Percentiles rank a stretch among this genome's conserved stretches.
These are phyloP conservation scores for Blastobotrys proliferans DNA, from an alignment of 1,139 yeast genomes.

Conservation along the genomic window DNA sequence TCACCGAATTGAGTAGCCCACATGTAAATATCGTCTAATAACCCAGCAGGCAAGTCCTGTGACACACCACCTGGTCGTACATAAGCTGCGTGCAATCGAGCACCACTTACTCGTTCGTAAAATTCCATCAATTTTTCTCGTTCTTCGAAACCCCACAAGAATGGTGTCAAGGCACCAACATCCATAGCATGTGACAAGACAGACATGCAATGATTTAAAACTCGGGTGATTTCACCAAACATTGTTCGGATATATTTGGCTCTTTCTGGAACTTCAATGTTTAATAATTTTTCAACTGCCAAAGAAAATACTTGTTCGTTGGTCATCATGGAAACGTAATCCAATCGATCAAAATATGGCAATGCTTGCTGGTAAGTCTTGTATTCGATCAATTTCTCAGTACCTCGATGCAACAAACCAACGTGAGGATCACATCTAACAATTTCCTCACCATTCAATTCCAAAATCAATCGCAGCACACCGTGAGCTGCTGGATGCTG, in stretches of 20 bases:
- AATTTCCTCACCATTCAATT: constrained; percentile 84
- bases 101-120: constrained; percentile 88
- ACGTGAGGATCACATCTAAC: constrained; percentile 79
- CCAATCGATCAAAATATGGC: constrained; percentile 85
- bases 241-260: constrained; percentile 81
- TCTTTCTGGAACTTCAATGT: constrained; percentile 80
- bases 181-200: constrained; percentile 89
- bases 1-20: constrained; percentile 97
- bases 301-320: constrained; percentile 82
- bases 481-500: constrained; percentile 97
- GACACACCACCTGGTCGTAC: constrained; percentile 92
- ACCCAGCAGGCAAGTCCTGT: constrained; percentile 81
- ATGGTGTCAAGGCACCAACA: constrained; percentile 91
- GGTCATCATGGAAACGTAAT: constrained; percentile 90
- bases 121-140: constrained; percentile 92
- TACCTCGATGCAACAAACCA: constrained; percentile 83
- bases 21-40: constrained; percentile 87
- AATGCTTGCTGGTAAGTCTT: constrained; percentile 83
- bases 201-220: constrained; percentile 83
- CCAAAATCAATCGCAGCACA: constrained; percentile 79
- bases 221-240: constrained; percentile 84
- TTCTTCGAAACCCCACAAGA: constrained; percentile 93
- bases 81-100: constrained; percentile 84
- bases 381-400: constrained; percentile 81
- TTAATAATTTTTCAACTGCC: constrained; percentile 81